Conservation (phyloP, 768 basidiomycete genomes). For the Sarcomyxa edulis region DNA sequence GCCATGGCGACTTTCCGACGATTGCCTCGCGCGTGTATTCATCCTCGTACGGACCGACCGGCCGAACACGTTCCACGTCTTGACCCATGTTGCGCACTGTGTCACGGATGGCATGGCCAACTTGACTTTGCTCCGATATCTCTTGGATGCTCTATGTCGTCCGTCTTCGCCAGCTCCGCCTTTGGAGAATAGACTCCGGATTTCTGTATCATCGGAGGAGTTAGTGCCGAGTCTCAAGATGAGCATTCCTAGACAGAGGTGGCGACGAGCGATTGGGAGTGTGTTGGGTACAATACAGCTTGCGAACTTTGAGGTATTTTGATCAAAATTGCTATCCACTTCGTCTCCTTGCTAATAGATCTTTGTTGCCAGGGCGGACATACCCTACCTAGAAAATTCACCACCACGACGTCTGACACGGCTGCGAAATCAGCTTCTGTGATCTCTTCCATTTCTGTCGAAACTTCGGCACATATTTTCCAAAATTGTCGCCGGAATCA, state of each 20-base stretch:
- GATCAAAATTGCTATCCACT: not conserved
- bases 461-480: constrained; percentile 26
- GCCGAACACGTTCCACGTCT: constrained; percentile 30
- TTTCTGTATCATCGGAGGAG: constrained; percentile 32
- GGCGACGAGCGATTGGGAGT: constrained; percentile 38
- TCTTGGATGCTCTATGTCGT: constrained; percentile 36
- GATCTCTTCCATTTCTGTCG: constrained; percentile 17
- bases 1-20: constrained; percentile 32
- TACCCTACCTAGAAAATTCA: constrained; percentile 40
- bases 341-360: not conserved
- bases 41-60: constrained; percentile 35
- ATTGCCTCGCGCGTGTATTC: constrained; percentile 34
- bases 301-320: constrained; percentile 29
- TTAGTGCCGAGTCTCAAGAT: constrained; percentile 27
- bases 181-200: constrained; percentile 32
- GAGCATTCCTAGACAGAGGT: constrained; percentile 31
- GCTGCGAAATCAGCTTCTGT: constrained; percentile 29
- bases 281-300: constrained; percentile 28
- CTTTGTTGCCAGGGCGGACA: constrained; percentile 50
- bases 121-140: constrained; percentile 32
- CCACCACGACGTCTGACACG: constrained; percentile 24
- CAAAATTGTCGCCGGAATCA: constrained; percentile 33
- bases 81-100: constrained; percentile 40
- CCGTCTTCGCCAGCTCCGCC: constrained; percentile 9
- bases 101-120: constrained; percentile 47